Percentiles rank a stretch among this genome's conserved stretches.
Evolutionary conservation across 176 grass and related monocot genomes (phyloP).

Genomic region (Avena sativa): DNA sequence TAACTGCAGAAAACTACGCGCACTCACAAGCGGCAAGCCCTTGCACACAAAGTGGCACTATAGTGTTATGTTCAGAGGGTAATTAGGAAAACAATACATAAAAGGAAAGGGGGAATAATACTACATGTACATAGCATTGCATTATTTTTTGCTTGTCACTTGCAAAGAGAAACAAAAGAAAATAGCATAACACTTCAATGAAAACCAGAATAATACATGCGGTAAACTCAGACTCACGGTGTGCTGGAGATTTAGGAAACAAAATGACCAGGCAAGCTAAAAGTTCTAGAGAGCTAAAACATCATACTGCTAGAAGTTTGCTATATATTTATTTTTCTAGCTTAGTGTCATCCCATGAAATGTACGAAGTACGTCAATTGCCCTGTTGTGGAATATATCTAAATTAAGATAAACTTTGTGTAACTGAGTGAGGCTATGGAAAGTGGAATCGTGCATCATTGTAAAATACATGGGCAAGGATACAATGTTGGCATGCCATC

Average conservation of each 20-base stretch:
- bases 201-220: too few relatives aligned
- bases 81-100: background rate
- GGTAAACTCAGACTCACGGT: background rate
- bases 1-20: too few relatives aligned
- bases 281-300: background rate
- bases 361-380: background rate
- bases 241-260: background rate
- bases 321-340: background rate
- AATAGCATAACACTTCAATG: too few relatives aligned
- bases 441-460: too few relatives aligned
- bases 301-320: background rate
- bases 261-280: background rate
- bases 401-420: background rate
- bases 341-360: background rate
- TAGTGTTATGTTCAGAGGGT: background rate
- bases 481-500: too few relatives aligned
- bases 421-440: background rate
- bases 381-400: conserved; percentile 7
- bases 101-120: too few relatives aligned
- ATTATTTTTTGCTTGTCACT: too few relatives aligned
- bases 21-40: background rate
- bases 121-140: too few relatives aligned
- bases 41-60: background rate
- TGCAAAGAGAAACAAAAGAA: too few relatives aligned
- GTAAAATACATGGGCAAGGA: too few relatives aligned